Evolutionary conservation across 1,284 basidiomycete genomes (phyloP), one percentile per base, ranked within the genome.

Genomic region (Ceratobasidium sp.): DNA sequence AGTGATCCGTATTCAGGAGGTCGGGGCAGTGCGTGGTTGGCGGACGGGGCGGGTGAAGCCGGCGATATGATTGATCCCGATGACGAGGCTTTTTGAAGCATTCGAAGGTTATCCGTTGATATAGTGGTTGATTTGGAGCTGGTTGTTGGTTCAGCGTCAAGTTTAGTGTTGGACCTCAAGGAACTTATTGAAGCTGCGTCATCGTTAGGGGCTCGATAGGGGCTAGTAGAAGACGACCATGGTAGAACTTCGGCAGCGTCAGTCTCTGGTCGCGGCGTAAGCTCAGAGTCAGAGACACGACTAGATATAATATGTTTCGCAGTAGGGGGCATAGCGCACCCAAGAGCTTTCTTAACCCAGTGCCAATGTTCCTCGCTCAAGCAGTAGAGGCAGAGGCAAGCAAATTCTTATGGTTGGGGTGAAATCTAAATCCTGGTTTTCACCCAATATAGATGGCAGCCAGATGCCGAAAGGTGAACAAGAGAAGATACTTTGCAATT

Each of bases 211-310:
- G 41, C 21, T 6, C 32, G n/a, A 30, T 44, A 26, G 7, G n/a
- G 32, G n/a, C 32, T 59, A 7, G 16, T 16, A 18, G 64, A 41
- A 8, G 30, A 23, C 7, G 64, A 67, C 64, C 64, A 67, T 28
- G 64, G 64, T n/a, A 41, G 38, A 18, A 26, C 41, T 30, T 67
- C 64, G 14, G 50, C 21, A 18, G 23, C 64, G 32, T 67, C 64
- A n/a, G 52, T 55, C 44, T 67, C 64, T 18, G 64, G 64, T 21
- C 64, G 64, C 26, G 64, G 64, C 23, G 64, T 67, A 16, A 67
- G 64, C 35, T 67, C 64, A 43, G 64, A 67, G 26, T 67, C 64
- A 35, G 64, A 67, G n/a, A 30, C 14, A 23, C 47, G 38, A 26
- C 35, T 46, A 44, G 57, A 43, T 11, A n/a, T 32, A 21, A 59